Evolutionary conservation across 345 rosid species (phyloP).

Genomic region (Erysimum cheiranthoides): DNA sequence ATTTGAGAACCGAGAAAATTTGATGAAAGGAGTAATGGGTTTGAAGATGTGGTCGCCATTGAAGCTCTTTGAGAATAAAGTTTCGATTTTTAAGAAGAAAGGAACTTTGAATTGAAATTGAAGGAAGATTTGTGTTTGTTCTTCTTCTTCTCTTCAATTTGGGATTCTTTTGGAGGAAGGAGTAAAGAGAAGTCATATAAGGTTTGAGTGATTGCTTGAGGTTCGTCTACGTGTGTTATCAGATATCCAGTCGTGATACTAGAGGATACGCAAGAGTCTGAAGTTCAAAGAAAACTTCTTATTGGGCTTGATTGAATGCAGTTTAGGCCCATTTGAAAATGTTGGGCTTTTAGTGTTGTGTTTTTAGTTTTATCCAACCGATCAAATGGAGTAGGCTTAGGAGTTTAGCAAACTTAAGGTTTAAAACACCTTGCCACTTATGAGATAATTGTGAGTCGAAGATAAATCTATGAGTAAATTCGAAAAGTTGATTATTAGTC

Average conservation of each 20-base stretch:
- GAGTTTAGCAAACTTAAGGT: too few species aligned
- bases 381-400: too few species aligned
- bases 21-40: conserved; percentile 51
- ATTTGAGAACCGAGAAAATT: conserved; percentile 51
- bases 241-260: conserved; percentile 47
- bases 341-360: neutral
- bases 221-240: conserved; percentile 53
- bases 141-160: neutral
- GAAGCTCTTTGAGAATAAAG: neutral
- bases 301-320: neutral
- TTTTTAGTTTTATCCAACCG: neutral
- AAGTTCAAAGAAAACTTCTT: neutral
- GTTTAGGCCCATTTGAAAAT: neutral
- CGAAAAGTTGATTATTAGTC: too few species aligned
- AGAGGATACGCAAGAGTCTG: conserved; percentile 11
- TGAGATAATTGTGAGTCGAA: too few species aligned
- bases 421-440: too few species aligned
- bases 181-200: conserved; percentile 44
- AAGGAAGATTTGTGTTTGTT: neutral
- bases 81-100: neutral
- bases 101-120: neutral
- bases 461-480: too few species aligned
- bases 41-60: conserved; percentile 51
- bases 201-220: conserved; percentile 41
- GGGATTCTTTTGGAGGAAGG: conserved; percentile 25